A percentile compares a stretch with the other conserved stretches of the same genome.
Conservation (phyloP, 495 filamentous ascomycete genomes). For the Podospora pseudoanserina region DNA sequence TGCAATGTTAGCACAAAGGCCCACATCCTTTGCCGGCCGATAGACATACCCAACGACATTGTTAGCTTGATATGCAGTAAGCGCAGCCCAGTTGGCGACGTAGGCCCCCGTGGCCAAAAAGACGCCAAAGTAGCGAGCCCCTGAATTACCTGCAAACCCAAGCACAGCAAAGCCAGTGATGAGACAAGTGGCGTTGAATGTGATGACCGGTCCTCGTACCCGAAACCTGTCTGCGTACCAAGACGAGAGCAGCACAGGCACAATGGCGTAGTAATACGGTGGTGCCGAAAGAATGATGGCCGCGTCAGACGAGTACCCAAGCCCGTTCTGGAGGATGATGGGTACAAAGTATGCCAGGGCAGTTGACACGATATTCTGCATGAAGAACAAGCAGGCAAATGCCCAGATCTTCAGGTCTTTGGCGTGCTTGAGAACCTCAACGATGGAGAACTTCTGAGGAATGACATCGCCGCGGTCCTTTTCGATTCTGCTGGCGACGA, state of each 20-base stretch:
- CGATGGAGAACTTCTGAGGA: slow-evolving; percentile 57
- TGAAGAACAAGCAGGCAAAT: slow-evolving; percentile 69
- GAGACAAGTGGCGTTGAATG: slow-evolving; percentile 69
- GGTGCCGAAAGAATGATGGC: slow-evolving; percentile 70
- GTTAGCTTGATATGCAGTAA: slow-evolving; percentile 69
- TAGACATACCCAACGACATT: slow-evolving; percentile 54
- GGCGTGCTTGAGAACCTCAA: slow-evolving; percentile 57
- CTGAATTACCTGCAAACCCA: slow-evolving; percentile 63
- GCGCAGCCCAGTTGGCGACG: slow-evolving; percentile 74
- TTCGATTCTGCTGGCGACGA: slow-evolving; percentile 57
- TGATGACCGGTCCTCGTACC: slow-evolving; percentile 64
- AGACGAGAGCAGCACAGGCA: slow-evolving; percentile 68
- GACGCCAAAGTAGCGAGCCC: slow-evolving; percentile 68
- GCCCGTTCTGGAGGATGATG: slow-evolving; percentile 66
- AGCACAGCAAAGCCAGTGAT: slow-evolving; percentile 71
- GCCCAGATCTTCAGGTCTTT: slow-evolving; percentile 68
- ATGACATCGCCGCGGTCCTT: slow-evolving; percentile 64
- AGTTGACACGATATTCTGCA: slow-evolving; percentile 68
- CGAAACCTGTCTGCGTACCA: slow-evolving; percentile 62
- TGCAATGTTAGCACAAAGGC: neutral
- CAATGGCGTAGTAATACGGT: slow-evolving; percentile 71
- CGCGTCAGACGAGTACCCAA: slow-evolving; percentile 64
- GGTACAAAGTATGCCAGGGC: slow-evolving; percentile 67
- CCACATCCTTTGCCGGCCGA: slow-evolving; percentile 14
- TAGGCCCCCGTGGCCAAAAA: slow-evolving; percentile 77